A percentile compares a stretch with the other conserved stretches of the same genome.
These are phyloP conservation scores for Salix exigua DNA, from an alignment of 345 rosid species.

Conservation along the genomic window DNA sequence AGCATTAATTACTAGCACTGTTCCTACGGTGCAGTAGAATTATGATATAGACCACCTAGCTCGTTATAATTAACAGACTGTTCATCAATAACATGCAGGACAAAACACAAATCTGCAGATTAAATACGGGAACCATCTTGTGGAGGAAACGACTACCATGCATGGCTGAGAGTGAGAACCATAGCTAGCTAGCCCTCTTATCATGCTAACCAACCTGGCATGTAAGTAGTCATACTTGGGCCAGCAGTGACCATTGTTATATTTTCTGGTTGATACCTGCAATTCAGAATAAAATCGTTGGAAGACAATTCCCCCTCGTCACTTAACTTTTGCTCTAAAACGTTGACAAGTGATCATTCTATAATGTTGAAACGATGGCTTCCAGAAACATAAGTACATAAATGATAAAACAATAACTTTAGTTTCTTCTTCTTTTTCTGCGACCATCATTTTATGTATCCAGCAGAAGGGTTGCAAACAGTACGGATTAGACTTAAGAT, in stretches of 20 bases:
- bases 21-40: conserved; percentile 2
- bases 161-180: background rate
- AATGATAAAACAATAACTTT: background rate
- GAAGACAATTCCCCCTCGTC: background rate
- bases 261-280: conserved; percentile 65
- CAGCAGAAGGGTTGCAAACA: background rate
- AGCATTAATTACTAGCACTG: conserved; percentile 4
- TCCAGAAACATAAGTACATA: background rate
- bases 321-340: background rate
- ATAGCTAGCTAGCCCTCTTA: background rate
- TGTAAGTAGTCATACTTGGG: conserved; percentile 72
- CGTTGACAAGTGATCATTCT: background rate
- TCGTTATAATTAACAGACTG: background rate
- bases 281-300: background rate
- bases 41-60: conserved; percentile 3
- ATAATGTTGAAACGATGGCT: background rate
- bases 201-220: conserved; percentile 91
- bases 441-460: background rate
- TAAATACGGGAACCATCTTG: background rate
- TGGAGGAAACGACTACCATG: conserved; percentile 11
- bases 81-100: conserved; percentile 2
- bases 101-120: conserved; percentile 4
- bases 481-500: background rate
- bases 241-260: conserved; percentile 57
- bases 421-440: background rate